Evolutionary conservation across 2,329 filamentous ascomycete genomes (phyloP), one percentile per base, ranked within the genome.

Genomic region (Davidsoniella neocaledoniae): DNA sequence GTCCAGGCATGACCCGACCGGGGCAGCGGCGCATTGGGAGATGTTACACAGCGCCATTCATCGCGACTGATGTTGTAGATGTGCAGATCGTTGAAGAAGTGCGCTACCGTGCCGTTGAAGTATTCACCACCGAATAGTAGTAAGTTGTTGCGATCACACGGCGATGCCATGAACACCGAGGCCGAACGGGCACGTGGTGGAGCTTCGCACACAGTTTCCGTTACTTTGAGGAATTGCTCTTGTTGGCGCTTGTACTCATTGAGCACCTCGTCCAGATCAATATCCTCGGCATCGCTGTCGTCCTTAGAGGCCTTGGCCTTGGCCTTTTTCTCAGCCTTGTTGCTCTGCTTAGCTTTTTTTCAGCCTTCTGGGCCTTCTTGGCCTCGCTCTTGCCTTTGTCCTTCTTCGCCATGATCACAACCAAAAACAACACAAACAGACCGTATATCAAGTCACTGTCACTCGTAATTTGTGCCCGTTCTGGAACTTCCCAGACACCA

Each of bases 1-100:
- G 86, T 93, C 86, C 88, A 95, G 14, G 91, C 90, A 72, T 96
- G 91, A 2, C 91, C 91, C 53, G 83, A 90, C 53, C 91, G 74
- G 10, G 91, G 91, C 36, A 96, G 71, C 1, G 91, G 91, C 10
- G 83, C 83, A 63, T 98, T 98, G 3, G 88, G 88, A 54, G 81
- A 87, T 1, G 86, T 94, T 48, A 96, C 81, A 57, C 81, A 79
- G 55, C 85, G 82, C 91, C 91, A 98, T 63, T 91, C 82, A 64
- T 93, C 85, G 55, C 80, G 77, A 65, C 84, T 83, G 63, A 87
- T 82, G 64, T 91, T 74, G 65, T 81, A 81, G 56, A 81, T 68
- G 65, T 79, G 71, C 58, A 81, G 64, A 60, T 81, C 77, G 60
- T 80, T 79, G 64, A 73, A 81, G 62, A 81, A 81, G 45, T 74